Base-by-base conservation (phyloP, 2,329 filamentous ascomycete species). In the Zymoseptoria brevis region DNA sequence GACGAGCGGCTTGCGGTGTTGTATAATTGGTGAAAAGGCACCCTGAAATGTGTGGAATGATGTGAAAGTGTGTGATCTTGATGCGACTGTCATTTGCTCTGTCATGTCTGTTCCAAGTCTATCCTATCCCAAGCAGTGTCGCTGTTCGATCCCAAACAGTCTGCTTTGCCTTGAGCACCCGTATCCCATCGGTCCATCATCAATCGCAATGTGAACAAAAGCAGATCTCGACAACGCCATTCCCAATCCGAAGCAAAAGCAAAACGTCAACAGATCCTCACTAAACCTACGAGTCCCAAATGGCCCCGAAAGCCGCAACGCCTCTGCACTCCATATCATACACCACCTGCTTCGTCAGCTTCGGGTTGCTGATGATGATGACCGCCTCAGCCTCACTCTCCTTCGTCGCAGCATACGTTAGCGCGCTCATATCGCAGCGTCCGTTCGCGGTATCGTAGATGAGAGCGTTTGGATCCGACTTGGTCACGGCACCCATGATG, bases 331-430 rank as follows among this genome's bases (percentile, higher is more conserved):
- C 86, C 55, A 91, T 74, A 8, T 81, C 85, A 69, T 85, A 87
- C 0, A 90, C 87, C 1, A 90, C 79, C 74, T 83, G 83, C 67
- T 80, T 80, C 19, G 87, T 90, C 35, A 89, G 80, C 58, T 74
- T 80, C 59, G 85, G 83, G 70, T 90, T 91, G 57, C 84, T 85
- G 67, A 91, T 86, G 60, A 90, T 81, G 68, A 89, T 85, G 45
- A 90, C 86, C 2, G 87, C 88, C 76, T 90, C 87, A 1, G 81
- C 80, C 0, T 74, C 64, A 24, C 76, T 76, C 30, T 80, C 72
- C 54, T 66, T 67, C 54, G 75, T 76, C 55, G 86, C 75, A 8
- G 76, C 73, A 66, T 81, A 85, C 48, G 80, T 78, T 52, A 83
- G 75, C 11, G 76, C 77, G 26, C 86, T 67, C 70, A 88, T 80